Evolutionary conservation across 2,329 filamentous ascomycete species (phyloP), one percentile per base, ranked within the genome.

Genomic region (Coniochaeta sp.): DNA sequence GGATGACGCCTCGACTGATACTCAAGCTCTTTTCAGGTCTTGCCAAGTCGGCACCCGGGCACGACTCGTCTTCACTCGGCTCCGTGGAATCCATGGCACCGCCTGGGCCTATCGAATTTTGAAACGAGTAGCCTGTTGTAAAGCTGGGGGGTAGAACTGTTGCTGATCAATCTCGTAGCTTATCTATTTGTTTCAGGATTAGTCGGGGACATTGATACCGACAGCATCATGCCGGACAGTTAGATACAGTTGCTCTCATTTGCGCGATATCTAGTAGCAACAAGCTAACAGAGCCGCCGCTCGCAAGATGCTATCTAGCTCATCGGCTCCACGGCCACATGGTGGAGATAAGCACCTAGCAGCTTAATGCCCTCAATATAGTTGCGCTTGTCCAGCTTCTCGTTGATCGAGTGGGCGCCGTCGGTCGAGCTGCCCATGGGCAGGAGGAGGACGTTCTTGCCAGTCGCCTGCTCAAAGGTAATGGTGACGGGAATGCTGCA

Each of bases 311-410:
- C 13, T 9, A 9, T 42, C 38, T 42, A 42, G 38, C n/a, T 42
- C 51, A 58, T 83, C 33, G 89, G 84, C 78, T 99, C 94, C 67
- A 92, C 89, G 2, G 91, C 91, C 58, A 96, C 91, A 62, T 96
- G 96, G 73, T 97, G 92, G 65, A 99, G 74, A 68, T 99, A 99
- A 3, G 92, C 89, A 47, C 94, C 94, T 53, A 99, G 73, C 56
- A 99, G 73, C 82, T 99, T 99, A 62, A 89, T 96, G 48, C 94
- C 94, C 76, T 99, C 91, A 64, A 99, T 95, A 70, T 99, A 99
- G 74, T 99, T 99, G 66, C 82, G 83, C 80, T 88, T 91, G 71
- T 99, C 94, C 53, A 99, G 78, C 80, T 96, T 96, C 82, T 97
- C 94, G 69, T 99, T 99, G 72, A 96, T 95, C 30, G 90, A 96